Evolutionary conservation across 2,329 filamentous ascomycete genomes (phyloP).

Genomic region (Claviceps citrina): DNA sequence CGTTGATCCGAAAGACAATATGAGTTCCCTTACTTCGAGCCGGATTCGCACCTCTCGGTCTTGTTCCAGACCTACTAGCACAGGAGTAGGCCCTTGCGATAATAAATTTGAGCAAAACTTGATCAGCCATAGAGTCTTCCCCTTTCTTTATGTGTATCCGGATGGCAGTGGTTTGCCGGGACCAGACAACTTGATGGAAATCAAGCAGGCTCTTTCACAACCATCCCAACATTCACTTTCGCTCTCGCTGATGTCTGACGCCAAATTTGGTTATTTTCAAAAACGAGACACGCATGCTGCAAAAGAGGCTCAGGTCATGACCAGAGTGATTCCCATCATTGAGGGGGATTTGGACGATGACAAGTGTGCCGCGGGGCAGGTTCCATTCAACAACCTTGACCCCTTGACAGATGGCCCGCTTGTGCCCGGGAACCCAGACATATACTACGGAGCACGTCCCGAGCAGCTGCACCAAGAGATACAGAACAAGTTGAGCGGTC

Average conservation of each 20-base stretch:
- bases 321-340: conserved; percentile 18
- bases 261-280: conserved; percentile 16
- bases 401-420: conserved; percentile 21
- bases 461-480: conserved; percentile 14
- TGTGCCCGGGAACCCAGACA: conserved; percentile 18
- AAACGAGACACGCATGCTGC: conserved; percentile 13
- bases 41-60: too few relatives aligned
- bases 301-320: conserved; percentile 14
- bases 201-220: conserved; percentile 17
- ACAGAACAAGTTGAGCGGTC: conserved; percentile 11
- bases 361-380: conserved; percentile 13
- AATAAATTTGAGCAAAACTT: conserved; percentile 9
- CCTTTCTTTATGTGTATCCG: conserved; percentile 7
- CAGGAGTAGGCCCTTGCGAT: conserved; percentile 10
- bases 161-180: conserved; percentile 5
- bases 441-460: conserved; percentile 19
- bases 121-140: conserved; percentile 6
- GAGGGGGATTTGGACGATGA: conserved; percentile 11
- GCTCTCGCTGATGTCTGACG: too few relatives aligned
- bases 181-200: conserved; percentile 10
- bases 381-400: conserved; percentile 21
- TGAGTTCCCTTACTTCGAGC: conserved; percentile 3
- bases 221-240: conserved; percentile 20
- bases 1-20: too few relatives aligned
- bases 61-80: too few relatives aligned